Percentiles rank a stretch among this genome's conserved stretches.
Evolutionary conservation across 257 asterid genomes (phyloP).

Genomic region (Linderniella brevidens): DNA sequence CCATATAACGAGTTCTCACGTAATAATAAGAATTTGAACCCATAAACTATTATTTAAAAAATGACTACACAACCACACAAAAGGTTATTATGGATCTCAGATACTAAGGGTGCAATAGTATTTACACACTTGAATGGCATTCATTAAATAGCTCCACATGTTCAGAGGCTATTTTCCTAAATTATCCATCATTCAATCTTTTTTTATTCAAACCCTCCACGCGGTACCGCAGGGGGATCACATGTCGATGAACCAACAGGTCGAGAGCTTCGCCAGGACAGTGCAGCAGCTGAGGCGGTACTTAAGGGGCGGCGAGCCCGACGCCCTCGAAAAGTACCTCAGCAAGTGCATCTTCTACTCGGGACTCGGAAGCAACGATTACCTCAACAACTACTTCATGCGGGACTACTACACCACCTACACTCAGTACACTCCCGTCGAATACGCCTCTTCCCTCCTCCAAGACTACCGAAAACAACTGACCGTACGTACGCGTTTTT

Average conservation of each 20-base stretch:
- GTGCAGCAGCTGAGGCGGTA: conserved; percentile 38
- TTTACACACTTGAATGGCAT: no score
- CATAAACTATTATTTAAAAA: no score
- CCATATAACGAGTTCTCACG: no score
- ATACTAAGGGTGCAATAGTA: no score
- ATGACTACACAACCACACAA: no score
- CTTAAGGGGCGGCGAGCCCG: conserved; percentile 35
- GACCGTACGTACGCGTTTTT: conserved; percentile 17
- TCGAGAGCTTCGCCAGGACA: conserved; percentile 39
- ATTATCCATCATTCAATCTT: not conserved
- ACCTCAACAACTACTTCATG: conserved; percentile 87
- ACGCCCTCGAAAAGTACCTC: conserved; percentile 34
- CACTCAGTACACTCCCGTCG: conserved; percentile 37
- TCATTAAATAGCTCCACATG: no score
- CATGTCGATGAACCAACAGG: conserved; percentile 60
- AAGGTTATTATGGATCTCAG: no score
- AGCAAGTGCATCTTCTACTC: conserved; percentile 61
- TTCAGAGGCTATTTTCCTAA: no score
- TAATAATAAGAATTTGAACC: no score
- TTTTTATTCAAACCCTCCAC: not conserved
- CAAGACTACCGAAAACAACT: conserved; percentile 52
- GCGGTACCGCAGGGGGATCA: conserved; percentile 48
- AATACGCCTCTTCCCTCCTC: conserved; percentile 62
- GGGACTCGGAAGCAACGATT: conserved; percentile 89
- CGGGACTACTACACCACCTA: conserved; percentile 43